Conservation (phyloP, 1,284 basidiomycete species). For the Pseudozyma pruni region DNA sequence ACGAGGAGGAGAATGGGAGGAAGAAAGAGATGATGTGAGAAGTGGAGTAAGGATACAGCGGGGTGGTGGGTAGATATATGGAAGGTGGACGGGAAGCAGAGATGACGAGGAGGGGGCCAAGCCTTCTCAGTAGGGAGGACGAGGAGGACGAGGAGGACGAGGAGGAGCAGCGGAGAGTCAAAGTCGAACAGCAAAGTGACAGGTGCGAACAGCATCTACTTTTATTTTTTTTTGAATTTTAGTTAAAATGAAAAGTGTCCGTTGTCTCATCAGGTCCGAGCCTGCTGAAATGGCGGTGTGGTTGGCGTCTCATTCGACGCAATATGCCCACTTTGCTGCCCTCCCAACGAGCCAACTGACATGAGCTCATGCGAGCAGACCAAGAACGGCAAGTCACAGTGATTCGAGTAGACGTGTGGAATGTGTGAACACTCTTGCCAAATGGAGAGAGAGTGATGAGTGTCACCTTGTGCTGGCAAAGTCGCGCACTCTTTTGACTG, state of each 20-base stretch:
- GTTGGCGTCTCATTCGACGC: no score
- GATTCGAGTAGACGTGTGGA: constrained; percentile 11
- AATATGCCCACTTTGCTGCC: no score
- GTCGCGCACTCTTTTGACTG: neutral
- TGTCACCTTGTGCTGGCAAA: no score
- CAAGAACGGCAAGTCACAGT: constrained; percentile 7
- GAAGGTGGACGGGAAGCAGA: neutral
- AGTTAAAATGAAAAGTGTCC: constrained; percentile 1
- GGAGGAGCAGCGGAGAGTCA: neutral
- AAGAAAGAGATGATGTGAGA: neutral
- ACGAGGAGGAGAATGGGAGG: constrained; percentile 31
- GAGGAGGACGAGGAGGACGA: neutral
- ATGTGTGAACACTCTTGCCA: constrained; percentile 6
- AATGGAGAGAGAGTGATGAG: no score
- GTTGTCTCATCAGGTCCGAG: neutral
- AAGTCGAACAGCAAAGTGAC: constrained; percentile 11
- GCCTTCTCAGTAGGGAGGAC: neutral
- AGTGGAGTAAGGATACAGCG: constrained; percentile 9
- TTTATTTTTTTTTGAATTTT: neutral
- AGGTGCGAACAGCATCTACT: constrained; percentile 19
- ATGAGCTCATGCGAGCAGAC: neutral
- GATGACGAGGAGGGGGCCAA: constrained; percentile 8
- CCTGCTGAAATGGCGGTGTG: no score
- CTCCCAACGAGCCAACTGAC: no score
- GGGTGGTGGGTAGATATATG: constrained; percentile 25